These are phyloP conservation scores for Lipomyces sp. DNA, from an alignment of 805 yeast genomes.

Conservation along the genomic window DNA sequence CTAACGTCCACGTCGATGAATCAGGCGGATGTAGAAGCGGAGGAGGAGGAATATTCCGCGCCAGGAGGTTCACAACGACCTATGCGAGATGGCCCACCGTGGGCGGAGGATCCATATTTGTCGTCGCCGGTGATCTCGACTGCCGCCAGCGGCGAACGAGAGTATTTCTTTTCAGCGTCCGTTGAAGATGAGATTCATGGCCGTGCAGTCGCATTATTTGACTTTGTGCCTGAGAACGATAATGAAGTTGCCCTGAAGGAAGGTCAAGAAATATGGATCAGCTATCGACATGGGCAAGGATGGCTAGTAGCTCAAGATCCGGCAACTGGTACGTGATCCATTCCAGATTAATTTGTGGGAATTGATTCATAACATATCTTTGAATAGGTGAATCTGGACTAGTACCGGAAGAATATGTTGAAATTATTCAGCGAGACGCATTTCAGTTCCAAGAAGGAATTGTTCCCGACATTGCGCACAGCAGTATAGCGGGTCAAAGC, in stretches of 20 bases:
- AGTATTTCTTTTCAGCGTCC: constrained; percentile 31
- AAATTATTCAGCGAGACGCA: constrained; percentile 47
- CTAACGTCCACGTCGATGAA: constrained; percentile 23
- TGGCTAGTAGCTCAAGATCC: constrained; percentile 94
- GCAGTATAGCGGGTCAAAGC: neutral
- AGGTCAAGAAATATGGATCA: constrained; percentile 84
- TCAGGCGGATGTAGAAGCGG: constrained; percentile 15
- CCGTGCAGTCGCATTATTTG: constrained; percentile 84
- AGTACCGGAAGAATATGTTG: constrained; percentile 94
- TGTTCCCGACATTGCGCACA: neutral
- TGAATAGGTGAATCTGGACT: constrained; percentile 70
- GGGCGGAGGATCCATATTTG: constrained; percentile 46
- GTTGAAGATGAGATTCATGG: constrained; percentile 53
- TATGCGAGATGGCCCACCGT: constrained; percentile 45
- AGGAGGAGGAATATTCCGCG: constrained; percentile 19
- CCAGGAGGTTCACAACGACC: constrained; percentile 18
- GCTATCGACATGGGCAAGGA: constrained; percentile 95
- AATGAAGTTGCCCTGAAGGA: constrained; percentile 80
- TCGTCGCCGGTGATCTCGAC: constrained; percentile 40
- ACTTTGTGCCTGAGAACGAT: constrained; percentile 90
- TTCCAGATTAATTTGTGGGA: neutral
- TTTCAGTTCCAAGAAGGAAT: constrained; percentile 16
- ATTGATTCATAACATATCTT: neutral
- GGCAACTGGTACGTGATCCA: constrained; percentile 44
- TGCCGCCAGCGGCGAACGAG: constrained; percentile 47